Conservation (phyloP, 306 rosid species). For the Prunus mongolica region DNA sequence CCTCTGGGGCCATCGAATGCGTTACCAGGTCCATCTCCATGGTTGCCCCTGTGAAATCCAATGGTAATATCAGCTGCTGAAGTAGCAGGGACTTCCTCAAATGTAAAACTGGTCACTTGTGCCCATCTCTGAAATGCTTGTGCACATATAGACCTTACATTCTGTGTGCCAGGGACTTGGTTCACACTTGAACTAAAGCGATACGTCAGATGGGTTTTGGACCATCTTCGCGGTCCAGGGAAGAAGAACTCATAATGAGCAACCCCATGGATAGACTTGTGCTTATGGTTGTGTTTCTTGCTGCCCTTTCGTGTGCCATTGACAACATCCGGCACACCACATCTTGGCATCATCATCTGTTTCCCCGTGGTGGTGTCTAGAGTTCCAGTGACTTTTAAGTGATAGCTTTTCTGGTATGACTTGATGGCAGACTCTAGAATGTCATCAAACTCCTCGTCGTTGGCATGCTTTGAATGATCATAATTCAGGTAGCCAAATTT, state of each 20-base stretch:
- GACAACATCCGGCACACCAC: constrained; percentile 12
- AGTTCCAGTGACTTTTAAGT: constrained; percentile 22
- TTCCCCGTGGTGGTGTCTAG: constrained; percentile 13
- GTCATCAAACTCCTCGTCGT: constrained; percentile 16
- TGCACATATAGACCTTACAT: background rate
- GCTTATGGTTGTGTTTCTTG: background rate
- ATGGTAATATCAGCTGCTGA: constrained; percentile 18
- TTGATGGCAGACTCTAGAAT: constrained; percentile 22
- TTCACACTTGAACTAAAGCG: background rate
- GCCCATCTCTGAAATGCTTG: constrained; percentile 15
- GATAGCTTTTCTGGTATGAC: constrained; percentile 24
- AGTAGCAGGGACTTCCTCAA: background rate
- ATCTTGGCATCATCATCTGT: constrained; percentile 23
- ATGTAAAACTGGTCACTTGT: constrained; percentile 4
- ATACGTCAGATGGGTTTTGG: constrained; percentile 8
- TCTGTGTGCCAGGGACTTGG: background rate
- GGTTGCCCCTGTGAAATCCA: constrained; percentile 21
- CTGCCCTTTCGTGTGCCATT: background rate
- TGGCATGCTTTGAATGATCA: background rate
- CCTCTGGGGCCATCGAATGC: constrained; percentile 13
- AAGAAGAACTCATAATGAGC: constrained; percentile 11
- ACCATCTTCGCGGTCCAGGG: constrained; percentile 14
- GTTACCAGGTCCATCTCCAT: background rate
- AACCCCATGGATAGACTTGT: constrained; percentile 1
- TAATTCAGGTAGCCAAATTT: constrained; percentile 18